Base-by-base conservation (phyloP, 2,329 filamentous ascomycete genomes). In the Sporothrix brunneoviolacea region DNA sequence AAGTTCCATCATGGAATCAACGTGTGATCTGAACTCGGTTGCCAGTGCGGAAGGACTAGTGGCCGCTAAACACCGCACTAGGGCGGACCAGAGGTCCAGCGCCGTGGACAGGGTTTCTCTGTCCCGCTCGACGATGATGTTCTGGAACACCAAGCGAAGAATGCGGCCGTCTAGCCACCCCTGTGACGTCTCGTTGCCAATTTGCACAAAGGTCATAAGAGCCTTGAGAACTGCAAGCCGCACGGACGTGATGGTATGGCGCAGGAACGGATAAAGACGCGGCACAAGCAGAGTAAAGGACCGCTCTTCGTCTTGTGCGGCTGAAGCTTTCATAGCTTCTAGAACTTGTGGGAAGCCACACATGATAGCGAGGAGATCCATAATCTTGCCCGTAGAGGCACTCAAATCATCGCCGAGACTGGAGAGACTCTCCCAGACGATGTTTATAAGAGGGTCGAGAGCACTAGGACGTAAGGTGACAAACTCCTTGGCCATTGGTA, bases 391-490 rank as follows among this genome's bases (percentile, higher is more conserved):
- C 9, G 94, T 98, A 65, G 93, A 97, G 4, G 93, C 93, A 65
- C 91, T 97, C 16, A 98, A 76, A 63, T 98, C 93, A 64, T 98
- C 93, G 57, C 91, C 91, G n/a, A 98, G 74, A 64, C 95, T 94
- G 4, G 91, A 95, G 21, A 98, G 74, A 70, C 93, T 97, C 62
- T 95, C 88, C 93, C 93, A 98, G 24, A 98, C 91, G 53, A 97
- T 95, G 62, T 87, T 85, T 66, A 96, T 95, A 35, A 98, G 80
- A 27, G 79, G 77, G 55, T 91, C 83, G 28, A 98, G 75, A 38
- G 88, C 83, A 30, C 76, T 76, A 15, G 89, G 86, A 15, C 91
- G 85, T 65, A 95, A 80, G 33, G 82, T 83, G 58, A 97, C 91
- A 60, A 97, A 94, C 62, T 98, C 93, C 63, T 91, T 86, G 5